Evolutionary conservation across 2,329 filamentous ascomycete genomes (phyloP).

Genomic region (Xylariaceae sp.): DNA sequence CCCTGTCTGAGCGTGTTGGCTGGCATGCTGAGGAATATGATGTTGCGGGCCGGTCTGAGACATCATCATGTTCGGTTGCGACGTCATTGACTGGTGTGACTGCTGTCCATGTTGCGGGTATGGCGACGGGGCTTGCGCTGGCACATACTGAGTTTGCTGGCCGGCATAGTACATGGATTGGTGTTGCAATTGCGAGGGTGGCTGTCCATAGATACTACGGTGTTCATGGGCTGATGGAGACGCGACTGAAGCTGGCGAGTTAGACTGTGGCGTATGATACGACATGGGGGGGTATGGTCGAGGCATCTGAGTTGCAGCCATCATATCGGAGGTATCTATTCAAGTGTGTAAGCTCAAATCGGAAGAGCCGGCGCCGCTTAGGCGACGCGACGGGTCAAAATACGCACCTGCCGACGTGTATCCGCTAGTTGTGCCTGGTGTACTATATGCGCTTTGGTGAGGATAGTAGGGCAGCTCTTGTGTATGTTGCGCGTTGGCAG

Average conservation of each 20-base stretch:
- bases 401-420: constrained; percentile 81
- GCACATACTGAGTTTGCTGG: constrained; percentile 60
- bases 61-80: constrained; percentile 63
- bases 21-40: constrained; percentile 54
- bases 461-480: constrained; percentile 72
- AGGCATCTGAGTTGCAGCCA: constrained; percentile 64
- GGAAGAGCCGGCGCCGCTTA: too few species aligned
- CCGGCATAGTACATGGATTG: constrained; percentile 71
- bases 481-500: constrained; percentile 54
- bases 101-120: constrained; percentile 57
- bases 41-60: constrained; percentile 54
- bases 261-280: constrained; percentile 92
- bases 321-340: constrained; percentile 59
- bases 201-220: constrained; percentile 77
- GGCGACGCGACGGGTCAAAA: neutral
- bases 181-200: constrained; percentile 70
- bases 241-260: constrained; percentile 87
- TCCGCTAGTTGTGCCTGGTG: constrained; percentile 72
- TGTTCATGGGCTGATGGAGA: constrained; percentile 87
- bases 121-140: constrained; percentile 55
- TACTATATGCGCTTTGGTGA: constrained; percentile 77
- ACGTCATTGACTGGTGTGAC: constrained; percentile 55
- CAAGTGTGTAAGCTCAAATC: constrained; percentile 17
- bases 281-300: constrained; percentile 80
- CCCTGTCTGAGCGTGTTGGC: constrained; percentile 49